Conservation (phyloP, 352 stramenopile genomes). For the Phytophthora brassicae region DNA sequence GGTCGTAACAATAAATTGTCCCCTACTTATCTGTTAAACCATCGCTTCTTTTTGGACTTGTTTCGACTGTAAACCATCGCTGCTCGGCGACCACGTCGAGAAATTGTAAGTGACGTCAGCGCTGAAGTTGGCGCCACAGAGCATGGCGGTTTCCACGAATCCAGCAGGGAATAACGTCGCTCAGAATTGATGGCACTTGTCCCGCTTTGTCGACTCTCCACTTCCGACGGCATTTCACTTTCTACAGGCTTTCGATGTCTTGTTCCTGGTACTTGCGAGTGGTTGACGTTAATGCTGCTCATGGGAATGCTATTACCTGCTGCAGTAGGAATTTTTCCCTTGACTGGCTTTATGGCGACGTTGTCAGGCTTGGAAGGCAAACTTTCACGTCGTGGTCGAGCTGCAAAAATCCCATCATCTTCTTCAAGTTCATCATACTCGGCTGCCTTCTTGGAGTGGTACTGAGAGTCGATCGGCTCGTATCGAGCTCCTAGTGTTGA, state of each 20-base stretch:
- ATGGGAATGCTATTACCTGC: slow-evolving; percentile 28
- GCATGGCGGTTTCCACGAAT: slow-evolving; percentile 67
- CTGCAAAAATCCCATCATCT: slow-evolving; percentile 33
- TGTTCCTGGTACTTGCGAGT: slow-evolving; percentile 20
- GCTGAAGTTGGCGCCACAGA: slow-evolving; percentile 60
- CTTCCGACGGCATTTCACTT: slow-evolving; percentile 28
- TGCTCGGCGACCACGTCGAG: slow-evolving; percentile 56
- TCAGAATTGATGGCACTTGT: slow-evolving; percentile 39
- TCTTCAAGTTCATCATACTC: slow-evolving; percentile 63
- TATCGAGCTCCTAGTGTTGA: slow-evolving; percentile 69
- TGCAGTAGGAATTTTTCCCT: slow-evolving; percentile 4
- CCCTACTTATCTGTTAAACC: slow-evolving; percentile 37
- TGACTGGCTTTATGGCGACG: slow-evolving; percentile 18
- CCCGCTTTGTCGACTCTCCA: slow-evolving; percentile 34
- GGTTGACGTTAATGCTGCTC: slow-evolving; percentile 37
- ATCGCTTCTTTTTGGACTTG: slow-evolving; percentile 64
- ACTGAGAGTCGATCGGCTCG: slow-evolving; percentile 65
- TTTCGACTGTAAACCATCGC: slow-evolving; percentile 61
- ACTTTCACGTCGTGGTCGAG: slow-evolving; percentile 39
- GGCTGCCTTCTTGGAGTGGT: slow-evolving; percentile 71
- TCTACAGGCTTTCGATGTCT: slow-evolving; percentile 9
- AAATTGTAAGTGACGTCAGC: slow-evolving; percentile 76
- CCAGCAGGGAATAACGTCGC: slow-evolving; percentile 69
- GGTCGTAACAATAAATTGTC: not conserved
- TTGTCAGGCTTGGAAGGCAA: slow-evolving; percentile 33